Evolutionary conservation across 225 moss, liverwort and hornwort species (phyloP), one percentile per base, ranked within the genome.

Genomic region (Marchantia polymorpha): DNA sequence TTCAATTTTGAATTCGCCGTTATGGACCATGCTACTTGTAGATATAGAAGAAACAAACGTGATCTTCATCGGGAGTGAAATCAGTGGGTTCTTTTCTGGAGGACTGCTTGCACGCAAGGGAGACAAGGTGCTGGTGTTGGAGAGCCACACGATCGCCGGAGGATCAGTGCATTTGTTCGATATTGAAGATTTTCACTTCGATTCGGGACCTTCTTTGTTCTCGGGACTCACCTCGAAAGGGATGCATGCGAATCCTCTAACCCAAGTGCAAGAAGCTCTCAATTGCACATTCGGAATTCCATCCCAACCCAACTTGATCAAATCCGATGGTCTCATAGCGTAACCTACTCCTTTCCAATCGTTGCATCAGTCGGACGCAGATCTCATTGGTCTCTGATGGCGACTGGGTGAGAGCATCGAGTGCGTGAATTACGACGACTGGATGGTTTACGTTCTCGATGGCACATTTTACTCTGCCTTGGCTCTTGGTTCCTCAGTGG

Each of bases 101-200:
- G 94, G 89, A 11, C 66, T 96, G 31, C 89, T 96, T 1, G 94
- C 96, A 50, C 94, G 92, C 12, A 91, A 94, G 72, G 96, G 94
- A 0, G 80, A 94, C 69, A 91, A 92, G 27, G 92, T 93, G 48
- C 65, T 92, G 66, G 94, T 96, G 73, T 83, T 92, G 78, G 96
- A 96, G 86, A 96, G 96, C 82, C 96, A 96, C 78, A 87, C 91
- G 51, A 83, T 90, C 23, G 91, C 94, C 46, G 94, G 96, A 39
- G 96, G 96, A 80, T 94, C 96, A n/a, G 94, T 94, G 30, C 96
- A 96, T 82, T 94, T 94, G 52, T 96, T 96, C 61, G 86, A 91
- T 39, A 86, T 91, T 67, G 85, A 93, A 80, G 96, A 94, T 67
- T 96, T 86, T 74, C 90, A 96, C 78, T 96, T 96, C 75, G 96